Percentiles rank a stretch among this genome's conserved stretches.
Conservation (phyloP, 345 rosid species). For the Physaria fendleri region DNA sequence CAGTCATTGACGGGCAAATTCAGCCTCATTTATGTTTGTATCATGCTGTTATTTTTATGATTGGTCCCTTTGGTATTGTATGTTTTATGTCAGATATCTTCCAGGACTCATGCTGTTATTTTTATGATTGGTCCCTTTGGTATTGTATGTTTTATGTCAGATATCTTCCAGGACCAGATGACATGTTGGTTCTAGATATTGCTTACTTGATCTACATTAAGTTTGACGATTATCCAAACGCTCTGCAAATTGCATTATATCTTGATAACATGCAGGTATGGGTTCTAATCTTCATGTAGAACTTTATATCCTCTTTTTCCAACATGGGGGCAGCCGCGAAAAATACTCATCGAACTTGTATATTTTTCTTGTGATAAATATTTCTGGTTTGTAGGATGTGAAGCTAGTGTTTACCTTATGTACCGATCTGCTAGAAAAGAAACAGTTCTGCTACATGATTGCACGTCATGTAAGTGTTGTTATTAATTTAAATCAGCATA, state of each 20-base stretch:
- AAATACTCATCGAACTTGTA: too few species aligned
- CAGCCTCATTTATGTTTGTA: neutral
- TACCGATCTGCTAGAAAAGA: constrained; percentile 56
- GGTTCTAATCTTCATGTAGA: neutral
- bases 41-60: neutral
- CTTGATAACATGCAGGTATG: constrained; percentile 83
- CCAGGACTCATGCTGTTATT: too few species aligned
- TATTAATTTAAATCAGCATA: neutral
- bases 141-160: constrained; percentile 32
- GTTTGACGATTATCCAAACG: constrained; percentile 70
- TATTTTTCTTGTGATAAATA: too few species aligned
- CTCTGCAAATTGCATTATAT: constrained; percentile 83
- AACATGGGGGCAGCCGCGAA: too few species aligned
- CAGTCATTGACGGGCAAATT: too few species aligned
- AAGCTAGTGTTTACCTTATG: constrained; percentile 74
- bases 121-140: too few species aligned
- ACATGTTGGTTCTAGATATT: constrained; percentile 61
- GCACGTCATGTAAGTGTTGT: constrained; percentile 87
- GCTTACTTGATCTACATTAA: constrained; percentile 70
- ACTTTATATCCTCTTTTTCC: too few species aligned
- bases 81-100: constrained; percentile 68
- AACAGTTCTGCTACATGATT: constrained; percentile 84
- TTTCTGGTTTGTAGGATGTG: constrained; percentile 52
- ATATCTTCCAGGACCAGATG: constrained; percentile 96
- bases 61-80: too few species aligned